phyloP scores from a whole-genome alignment of 805 yeast genomes.

The Candida loeiensis region DNA sequence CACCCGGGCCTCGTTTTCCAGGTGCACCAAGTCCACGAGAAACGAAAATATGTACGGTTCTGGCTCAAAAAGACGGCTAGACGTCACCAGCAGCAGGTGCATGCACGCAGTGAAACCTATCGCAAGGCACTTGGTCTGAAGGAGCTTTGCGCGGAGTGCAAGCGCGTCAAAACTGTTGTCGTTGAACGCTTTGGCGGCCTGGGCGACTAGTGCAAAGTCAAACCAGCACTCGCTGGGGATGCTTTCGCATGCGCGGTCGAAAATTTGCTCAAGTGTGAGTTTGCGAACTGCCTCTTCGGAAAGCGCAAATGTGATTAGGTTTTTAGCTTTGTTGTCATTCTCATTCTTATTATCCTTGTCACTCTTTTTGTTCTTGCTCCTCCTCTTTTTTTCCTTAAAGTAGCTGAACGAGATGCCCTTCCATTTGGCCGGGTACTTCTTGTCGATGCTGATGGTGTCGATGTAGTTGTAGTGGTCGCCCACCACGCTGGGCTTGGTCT shows the following conservation, averaged over 20 bases:
- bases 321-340: neutral
- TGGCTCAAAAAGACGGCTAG: conserved; percentile 63
- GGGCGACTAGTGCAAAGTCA: conserved; percentile 58
- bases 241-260: conserved; percentile 52
- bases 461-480: conserved; percentile 45
- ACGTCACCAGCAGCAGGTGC: conserved; percentile 54
- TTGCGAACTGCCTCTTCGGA: conserved; percentile 56
- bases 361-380: conserved; percentile 6
- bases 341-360: neutral
- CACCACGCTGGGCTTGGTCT: conserved; percentile 21
- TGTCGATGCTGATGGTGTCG: conserved; percentile 41
- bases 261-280: conserved; percentile 56
- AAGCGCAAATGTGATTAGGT: conserved; percentile 20
- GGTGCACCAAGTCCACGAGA: conserved; percentile 68
- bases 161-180: conserved; percentile 51
- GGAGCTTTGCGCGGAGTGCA: conserved; percentile 53
- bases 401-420: conserved; percentile 51
- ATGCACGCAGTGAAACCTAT: conserved; percentile 60
- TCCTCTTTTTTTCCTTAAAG: conserved; percentile 23
- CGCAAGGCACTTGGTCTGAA: conserved; percentile 63
- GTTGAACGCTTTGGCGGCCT: conserved; percentile 71
- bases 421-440: conserved; percentile 56
- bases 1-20: conserved; percentile 48
- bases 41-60: conserved; percentile 68
- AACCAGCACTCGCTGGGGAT: conserved; percentile 64